A percentile compares a stretch with the other conserved stretches of the same genome.
Conservation (phyloP, 495 filamentous ascomycete species). For the Penicillium flavigenum region DNA sequence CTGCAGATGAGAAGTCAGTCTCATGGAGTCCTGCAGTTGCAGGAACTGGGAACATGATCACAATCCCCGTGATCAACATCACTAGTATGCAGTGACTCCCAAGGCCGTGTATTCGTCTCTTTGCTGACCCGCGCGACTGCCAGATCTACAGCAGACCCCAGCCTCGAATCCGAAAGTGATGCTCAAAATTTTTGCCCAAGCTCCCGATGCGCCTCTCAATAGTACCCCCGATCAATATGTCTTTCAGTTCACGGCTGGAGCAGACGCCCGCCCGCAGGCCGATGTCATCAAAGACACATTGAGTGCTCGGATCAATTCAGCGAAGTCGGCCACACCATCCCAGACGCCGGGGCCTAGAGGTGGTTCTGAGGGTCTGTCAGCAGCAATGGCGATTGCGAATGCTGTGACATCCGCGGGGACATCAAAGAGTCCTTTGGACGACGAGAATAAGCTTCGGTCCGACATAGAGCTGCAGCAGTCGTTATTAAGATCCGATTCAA, state of each 20-base stretch:
- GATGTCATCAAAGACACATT: constrained; percentile 79
- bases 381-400: constrained; percentile 61
- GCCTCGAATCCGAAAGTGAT: constrained; percentile 80
- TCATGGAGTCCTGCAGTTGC: constrained; percentile 70
- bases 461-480: constrained; percentile 83
- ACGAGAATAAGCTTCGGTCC: constrained; percentile 68
- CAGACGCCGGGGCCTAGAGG: constrained; percentile 33
- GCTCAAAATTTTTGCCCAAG: constrained; percentile 78
- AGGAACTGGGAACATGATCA: constrained; percentile 56
- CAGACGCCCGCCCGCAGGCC: constrained; percentile 75
- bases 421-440: constrained; percentile 61
- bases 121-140: constrained; percentile 13
- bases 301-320: constrained; percentile 68
- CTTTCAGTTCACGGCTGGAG: constrained; percentile 80
- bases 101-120: background rate
- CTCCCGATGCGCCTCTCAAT: constrained; percentile 47
- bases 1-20: constrained; percentile 65
- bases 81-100: constrained; percentile 59
- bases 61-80: constrained; percentile 70
- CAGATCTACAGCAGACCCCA: constrained; percentile 87
- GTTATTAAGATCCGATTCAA: constrained; percentile 71
- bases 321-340: constrained; percentile 55
- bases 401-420: constrained; percentile 47
- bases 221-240: constrained; percentile 66
- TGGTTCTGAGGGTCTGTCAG: constrained; percentile 45